phyloP scores from a whole-genome alignment of 2,329 filamentous ascomycete genomes.

The Botryotinia narcissicola region DNA sequence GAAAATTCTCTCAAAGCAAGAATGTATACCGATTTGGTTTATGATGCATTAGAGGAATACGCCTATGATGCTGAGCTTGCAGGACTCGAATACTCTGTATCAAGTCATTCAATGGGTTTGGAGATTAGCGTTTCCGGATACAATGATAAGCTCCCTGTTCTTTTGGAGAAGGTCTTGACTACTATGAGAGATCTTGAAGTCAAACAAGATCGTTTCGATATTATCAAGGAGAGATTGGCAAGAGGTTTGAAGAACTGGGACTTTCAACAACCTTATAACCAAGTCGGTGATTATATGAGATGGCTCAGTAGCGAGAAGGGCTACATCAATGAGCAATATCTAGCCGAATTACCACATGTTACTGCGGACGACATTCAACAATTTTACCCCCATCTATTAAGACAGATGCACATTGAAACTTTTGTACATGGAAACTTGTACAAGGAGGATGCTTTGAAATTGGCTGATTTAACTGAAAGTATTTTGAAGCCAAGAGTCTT shows the following conservation, averaged over 20 bases:
- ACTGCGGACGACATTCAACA: slow-evolving; percentile 70
- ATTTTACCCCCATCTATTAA: slow-evolving; percentile 78
- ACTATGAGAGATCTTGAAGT: slow-evolving; percentile 84
- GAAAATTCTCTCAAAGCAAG: slow-evolving; percentile 74
- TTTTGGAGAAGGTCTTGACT: slow-evolving; percentile 82
- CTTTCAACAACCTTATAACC: slow-evolving; percentile 83
- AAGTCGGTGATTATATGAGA: slow-evolving; percentile 77
- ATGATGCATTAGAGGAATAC: slow-evolving; percentile 87
- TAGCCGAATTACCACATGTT: slow-evolving; percentile 71
- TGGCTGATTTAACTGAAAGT: slow-evolving; percentile 79
- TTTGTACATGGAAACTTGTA: slow-evolving; percentile 90
- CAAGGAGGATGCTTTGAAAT: slow-evolving; percentile 84
- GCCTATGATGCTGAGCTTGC: slow-evolving; percentile 95
- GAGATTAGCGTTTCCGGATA: slow-evolving; percentile 82
- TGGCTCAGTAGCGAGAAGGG: slow-evolving; percentile 76
- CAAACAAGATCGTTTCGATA: slow-evolving; percentile 82
- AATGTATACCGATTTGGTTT: slow-evolving; percentile 80
- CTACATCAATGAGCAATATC: slow-evolving; percentile 76
- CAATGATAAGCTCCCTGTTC: slow-evolving; percentile 90
- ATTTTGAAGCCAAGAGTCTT: slow-evolving; percentile 72
- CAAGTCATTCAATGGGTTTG: slow-evolving; percentile 68
- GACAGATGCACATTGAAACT: slow-evolving; percentile 83
- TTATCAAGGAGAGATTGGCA: slow-evolving; percentile 81
- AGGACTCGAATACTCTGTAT: slow-evolving; percentile 80
- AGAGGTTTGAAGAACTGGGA: slow-evolving; percentile 83